Conservation (phyloP, 495 filamentous ascomycete species). For the Lophiostoma macrostomum region DNA sequence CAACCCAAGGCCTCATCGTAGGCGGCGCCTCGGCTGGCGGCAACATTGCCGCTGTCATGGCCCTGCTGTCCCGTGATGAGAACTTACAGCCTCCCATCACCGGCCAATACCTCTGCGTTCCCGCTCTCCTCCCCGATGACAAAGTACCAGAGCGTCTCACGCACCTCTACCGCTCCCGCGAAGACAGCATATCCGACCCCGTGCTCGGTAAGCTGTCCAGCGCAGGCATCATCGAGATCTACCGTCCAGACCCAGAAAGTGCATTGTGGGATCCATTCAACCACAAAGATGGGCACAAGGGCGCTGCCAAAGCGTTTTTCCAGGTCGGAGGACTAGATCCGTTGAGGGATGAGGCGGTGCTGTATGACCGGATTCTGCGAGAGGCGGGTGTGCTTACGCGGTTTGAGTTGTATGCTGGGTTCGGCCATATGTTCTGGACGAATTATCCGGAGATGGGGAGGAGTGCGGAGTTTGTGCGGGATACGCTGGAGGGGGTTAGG, state of each 20-base stretch:
- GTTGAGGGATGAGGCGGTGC: constrained; percentile 40
- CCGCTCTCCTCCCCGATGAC: constrained; percentile 17
- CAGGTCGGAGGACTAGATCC: constrained; percentile 42
- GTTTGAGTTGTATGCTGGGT: constrained; percentile 31
- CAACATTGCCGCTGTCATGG: constrained; percentile 29
- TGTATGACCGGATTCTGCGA: constrained; percentile 34
- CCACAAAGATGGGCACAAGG: constrained; percentile 18
- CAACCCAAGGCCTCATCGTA: constrained; percentile 27
- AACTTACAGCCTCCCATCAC: constrained; percentile 26
- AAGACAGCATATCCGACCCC: not conserved
- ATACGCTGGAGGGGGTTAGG: constrained; percentile 29
- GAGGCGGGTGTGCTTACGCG: constrained; percentile 25
- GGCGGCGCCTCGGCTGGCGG: constrained; percentile 32
- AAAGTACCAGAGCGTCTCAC: constrained; percentile 8
- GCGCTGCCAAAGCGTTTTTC: constrained; percentile 39
- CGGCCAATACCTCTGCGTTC: constrained; percentile 30
- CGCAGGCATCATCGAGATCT: not conserved
- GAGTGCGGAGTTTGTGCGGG: constrained; percentile 24
- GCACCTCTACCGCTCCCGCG: constrained; percentile 15
- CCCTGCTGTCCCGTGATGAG: constrained; percentile 23
- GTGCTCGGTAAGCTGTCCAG: constrained; percentile 12
- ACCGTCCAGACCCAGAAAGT: constrained; percentile 12
- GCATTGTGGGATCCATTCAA: constrained; percentile 31
- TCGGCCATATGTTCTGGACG: constrained; percentile 33
- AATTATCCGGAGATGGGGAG: constrained; percentile 29